Evolutionary conservation across 345 rosid species (phyloP).

Genomic region (Aquilaria yunnanensis): DNA sequence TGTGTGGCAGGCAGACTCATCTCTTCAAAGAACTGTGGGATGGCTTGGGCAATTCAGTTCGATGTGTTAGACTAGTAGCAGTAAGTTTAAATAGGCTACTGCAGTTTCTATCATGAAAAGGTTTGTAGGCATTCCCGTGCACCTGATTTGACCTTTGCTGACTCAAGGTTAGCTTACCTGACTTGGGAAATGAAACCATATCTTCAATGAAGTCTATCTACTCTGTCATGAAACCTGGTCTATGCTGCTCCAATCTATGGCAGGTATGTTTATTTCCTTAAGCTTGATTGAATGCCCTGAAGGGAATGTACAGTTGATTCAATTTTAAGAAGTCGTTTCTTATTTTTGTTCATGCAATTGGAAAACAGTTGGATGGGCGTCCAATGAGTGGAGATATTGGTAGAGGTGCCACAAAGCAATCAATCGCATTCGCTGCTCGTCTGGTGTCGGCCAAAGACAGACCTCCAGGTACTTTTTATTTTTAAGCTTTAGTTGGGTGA

Average conservation of each 20-base stretch:
- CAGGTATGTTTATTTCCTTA: conserved; percentile 29
- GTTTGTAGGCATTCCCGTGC: too few relatives aligned
- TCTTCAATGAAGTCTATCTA: conserved; percentile 44
- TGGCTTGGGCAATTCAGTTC: conserved; percentile 35
- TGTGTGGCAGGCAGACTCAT: conserved; percentile 30
- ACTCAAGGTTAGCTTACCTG: conserved; percentile 48
- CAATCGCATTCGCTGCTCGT: conserved; percentile 40
- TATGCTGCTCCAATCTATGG: conserved; percentile 49
- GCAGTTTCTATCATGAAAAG: too few relatives aligned
- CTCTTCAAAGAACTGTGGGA: conserved; percentile 42
- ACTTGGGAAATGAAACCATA: conserved; percentile 36
- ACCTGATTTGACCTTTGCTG: background rate
- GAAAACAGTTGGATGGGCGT: conserved; percentile 51
- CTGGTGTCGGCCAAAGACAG: conserved; percentile 38
- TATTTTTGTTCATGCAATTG: background rate
- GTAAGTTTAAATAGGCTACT: conserved; percentile 22
- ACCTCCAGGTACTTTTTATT: conserved; percentile 33
- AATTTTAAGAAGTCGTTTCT: too few relatives aligned
- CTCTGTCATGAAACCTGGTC: conserved; percentile 39
- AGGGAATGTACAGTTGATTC: background rate
- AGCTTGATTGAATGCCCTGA: conserved; percentile 1
- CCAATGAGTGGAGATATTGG: conserved; percentile 75
- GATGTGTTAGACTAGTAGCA: conserved; percentile 43
- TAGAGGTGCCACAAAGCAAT: conserved; percentile 50
- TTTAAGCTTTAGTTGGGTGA: background rate